phyloP scores from a whole-genome alignment of 371 early-diverging fungal species.

The Lichtheimia ornata region DNA sequence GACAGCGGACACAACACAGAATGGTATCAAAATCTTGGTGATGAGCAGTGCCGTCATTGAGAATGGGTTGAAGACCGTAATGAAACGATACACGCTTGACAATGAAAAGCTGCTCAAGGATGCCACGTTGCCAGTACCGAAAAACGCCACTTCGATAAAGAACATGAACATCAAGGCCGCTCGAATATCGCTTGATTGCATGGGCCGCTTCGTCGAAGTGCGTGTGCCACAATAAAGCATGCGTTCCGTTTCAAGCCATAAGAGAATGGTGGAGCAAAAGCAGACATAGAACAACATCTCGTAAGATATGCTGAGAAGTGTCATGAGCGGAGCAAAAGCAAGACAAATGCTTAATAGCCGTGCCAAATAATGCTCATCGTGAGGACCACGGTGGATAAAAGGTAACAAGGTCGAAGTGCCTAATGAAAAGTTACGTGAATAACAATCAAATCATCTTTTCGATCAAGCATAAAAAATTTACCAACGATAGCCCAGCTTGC shows the following conservation, averaged over 20 bases:
- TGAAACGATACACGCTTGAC: conserved; percentile 89
- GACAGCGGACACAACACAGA: conserved; percentile 83
- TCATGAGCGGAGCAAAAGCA: conserved; percentile 87
- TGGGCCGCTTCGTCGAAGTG: conserved; percentile 18
- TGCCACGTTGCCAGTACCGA: conserved; percentile 96
- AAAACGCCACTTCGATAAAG: conserved; percentile 92
- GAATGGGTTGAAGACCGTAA: conserved; percentile 90
- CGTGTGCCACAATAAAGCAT: conserved; percentile 36
- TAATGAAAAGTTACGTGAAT: conserved; percentile 19
- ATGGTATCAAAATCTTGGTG: conserved; percentile 89
- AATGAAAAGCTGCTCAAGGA: conserved; percentile 85
- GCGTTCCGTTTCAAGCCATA: conserved; percentile 85
- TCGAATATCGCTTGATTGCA: conserved; percentile 65
- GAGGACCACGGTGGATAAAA: conserved; percentile 60
- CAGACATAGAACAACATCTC: conserved; percentile 88
- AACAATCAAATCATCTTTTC: neutral
- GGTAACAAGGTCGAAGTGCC: conserved; percentile 62
- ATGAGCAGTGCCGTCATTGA: conserved; percentile 86
- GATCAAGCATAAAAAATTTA: conserved; percentile 27
- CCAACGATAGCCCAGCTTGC: conserved; percentile 72
- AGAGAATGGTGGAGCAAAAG: conserved; percentile 70
- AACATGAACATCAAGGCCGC: conserved; percentile 80
- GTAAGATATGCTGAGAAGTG: conserved; percentile 85
- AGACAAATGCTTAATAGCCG: conserved; percentile 81
- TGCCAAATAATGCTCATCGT: conserved; percentile 74